These are phyloP conservation scores for Malassezia psittaci DNA, from an alignment of 1,284 basidiomycete genomes.

Conservation along the genomic window DNA sequence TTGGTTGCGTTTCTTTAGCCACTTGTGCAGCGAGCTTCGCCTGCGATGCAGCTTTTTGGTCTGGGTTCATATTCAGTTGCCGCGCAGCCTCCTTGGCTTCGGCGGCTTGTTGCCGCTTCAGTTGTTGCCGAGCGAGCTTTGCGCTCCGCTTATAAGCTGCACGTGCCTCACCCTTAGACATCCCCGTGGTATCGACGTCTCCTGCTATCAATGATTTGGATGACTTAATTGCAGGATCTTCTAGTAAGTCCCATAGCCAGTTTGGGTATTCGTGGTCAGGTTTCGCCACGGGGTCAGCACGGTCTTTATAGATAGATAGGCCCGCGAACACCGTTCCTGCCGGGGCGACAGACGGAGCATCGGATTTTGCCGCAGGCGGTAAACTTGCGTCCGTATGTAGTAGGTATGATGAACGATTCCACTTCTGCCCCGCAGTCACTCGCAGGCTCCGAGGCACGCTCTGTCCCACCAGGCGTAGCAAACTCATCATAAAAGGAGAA, in stretches of 20 bases:
- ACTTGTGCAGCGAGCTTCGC: constrained; percentile 10
- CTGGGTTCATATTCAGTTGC: constrained; percentile 1
- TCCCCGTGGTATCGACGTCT: constrained; percentile 34
- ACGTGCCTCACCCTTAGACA: constrained; percentile 41
- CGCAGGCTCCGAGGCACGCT: too few relatives aligned
- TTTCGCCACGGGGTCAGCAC: constrained; percentile 65
- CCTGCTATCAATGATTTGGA: constrained; percentile 26
- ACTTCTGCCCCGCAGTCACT: too few relatives aligned
- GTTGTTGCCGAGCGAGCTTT: constrained; percentile 28
- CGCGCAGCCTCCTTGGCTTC: constrained; percentile 25
- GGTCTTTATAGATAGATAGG: constrained; percentile 70
- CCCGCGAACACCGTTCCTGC: constrained; percentile 66
- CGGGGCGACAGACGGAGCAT: constrained; percentile 32
- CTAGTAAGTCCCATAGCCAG: constrained; percentile 75
- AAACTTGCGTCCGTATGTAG: too few relatives aligned
- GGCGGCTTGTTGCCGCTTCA: constrained; percentile 24
- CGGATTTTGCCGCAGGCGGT: not conserved
- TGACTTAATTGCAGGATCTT: constrained; percentile 28
- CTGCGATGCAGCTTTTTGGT: constrained; percentile 1
- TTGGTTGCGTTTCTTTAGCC: constrained; percentile 21
- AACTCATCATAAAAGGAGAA: not conserved
- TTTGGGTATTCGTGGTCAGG: constrained; percentile 75
- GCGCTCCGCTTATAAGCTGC: constrained; percentile 34
- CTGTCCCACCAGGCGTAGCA: not conserved
- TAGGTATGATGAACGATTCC: too few relatives aligned